Evolutionary conservation across 1,284 basidiomycete genomes (phyloP).

Genomic region (Malassezia arunalokei): DNA sequence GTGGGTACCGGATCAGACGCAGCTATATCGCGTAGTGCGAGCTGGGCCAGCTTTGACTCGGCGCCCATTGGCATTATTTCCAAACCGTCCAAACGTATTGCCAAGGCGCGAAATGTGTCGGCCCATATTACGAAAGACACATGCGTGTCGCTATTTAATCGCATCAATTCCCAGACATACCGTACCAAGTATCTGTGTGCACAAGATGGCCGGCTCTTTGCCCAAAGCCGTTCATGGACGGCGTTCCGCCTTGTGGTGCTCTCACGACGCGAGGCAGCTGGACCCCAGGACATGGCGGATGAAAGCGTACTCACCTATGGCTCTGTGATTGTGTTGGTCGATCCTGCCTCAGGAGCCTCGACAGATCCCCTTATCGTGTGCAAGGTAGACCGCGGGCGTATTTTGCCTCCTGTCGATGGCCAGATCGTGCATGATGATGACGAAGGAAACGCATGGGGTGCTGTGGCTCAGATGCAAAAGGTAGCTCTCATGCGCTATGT

Average conservation of each 20-base stretch:
- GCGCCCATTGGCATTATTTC: conserved; percentile 86
- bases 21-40: neutral
- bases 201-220: conserved; percentile 63
- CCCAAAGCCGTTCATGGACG: conserved; percentile 75
- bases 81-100: conserved; percentile 91
- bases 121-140: conserved; percentile 79
- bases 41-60: conserved; percentile 83
- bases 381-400: conserved; percentile 80
- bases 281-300: conserved; percentile 21
- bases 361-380: conserved; percentile 78
- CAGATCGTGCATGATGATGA: conserved; percentile 16
- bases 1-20: neutral
- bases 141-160: conserved; percentile 86
- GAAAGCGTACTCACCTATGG: conserved; percentile 63
- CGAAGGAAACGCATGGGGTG: conserved; percentile 54
- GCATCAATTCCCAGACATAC: conserved; percentile 91
- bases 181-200: conserved; percentile 92
- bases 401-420: conserved; percentile 27
- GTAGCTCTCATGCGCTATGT: conserved; percentile 69
- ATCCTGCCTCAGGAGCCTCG: conserved; percentile 67
- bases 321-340: conserved; percentile 71
- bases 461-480: conserved; percentile 91
- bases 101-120: conserved; percentile 82
- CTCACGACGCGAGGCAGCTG: conserved; percentile 32
- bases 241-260: conserved; percentile 70